Evolutionary conservation across 2,329 filamentous ascomycete species (phyloP).

Genomic region (Biscogniauxia mediterranea): DNA sequence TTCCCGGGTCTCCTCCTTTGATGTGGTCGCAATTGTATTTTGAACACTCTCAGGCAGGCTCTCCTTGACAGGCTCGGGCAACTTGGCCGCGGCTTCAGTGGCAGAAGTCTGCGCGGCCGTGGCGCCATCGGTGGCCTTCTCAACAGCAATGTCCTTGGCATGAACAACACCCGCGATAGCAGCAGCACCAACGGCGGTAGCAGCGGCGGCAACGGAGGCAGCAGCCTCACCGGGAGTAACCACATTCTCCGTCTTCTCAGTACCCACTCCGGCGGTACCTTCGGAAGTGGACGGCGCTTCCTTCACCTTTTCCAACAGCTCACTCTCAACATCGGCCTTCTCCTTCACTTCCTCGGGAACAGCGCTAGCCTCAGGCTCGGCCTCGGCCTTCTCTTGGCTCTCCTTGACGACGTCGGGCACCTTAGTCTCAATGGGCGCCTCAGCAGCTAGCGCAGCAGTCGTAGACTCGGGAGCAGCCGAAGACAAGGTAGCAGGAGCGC

Average conservation of each 20-base stretch:
- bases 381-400: constrained; percentile 66
- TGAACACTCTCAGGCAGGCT: constrained; percentile 50
- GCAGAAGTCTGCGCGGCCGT: constrained; percentile 26
- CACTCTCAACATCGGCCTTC: constrained; percentile 69
- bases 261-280: constrained; percentile 50
- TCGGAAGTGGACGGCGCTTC: constrained; percentile 58
- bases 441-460: constrained; percentile 40
- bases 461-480: constrained; percentile 43
- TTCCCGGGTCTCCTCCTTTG: constrained; percentile 42
- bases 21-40: constrained; percentile 43
- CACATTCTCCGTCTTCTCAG: constrained; percentile 50
- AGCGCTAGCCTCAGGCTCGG: constrained; percentile 66
- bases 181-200: constrained; percentile 38
- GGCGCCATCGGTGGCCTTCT: constrained; percentile 40
- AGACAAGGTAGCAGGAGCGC: constrained; percentile 20
- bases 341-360: constrained; percentile 64
- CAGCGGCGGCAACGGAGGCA: constrained; percentile 42
- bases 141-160: constrained; percentile 41
- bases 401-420: constrained; percentile 67
- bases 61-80: constrained; percentile 55
- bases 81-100: constrained; percentile 39
- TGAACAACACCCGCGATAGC: constrained; percentile 36
- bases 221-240: constrained; percentile 42
- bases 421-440: constrained; percentile 44
- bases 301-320: constrained; percentile 66